These are phyloP conservation scores for Fusarium sp. DNA, from an alignment of 2,329 filamentous ascomycete species.

Conservation along the genomic window DNA sequence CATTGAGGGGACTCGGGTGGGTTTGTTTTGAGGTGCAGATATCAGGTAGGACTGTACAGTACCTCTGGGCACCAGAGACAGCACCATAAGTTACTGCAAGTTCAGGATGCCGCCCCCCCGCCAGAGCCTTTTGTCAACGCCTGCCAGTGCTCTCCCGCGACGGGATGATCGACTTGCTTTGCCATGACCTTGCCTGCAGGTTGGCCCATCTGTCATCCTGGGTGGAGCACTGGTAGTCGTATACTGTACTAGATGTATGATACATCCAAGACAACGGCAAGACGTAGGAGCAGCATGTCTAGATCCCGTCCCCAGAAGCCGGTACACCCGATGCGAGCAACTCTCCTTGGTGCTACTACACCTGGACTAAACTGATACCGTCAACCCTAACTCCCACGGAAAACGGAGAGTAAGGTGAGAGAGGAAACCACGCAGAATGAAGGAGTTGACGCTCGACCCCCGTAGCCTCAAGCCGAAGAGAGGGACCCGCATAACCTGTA, in stretches of 20 bases:
- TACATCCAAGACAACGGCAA: slow-evolving; percentile 25
- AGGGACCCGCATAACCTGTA: slow-evolving; percentile 33
- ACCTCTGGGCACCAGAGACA: slow-evolving; percentile 44
- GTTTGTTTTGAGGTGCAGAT: slow-evolving; percentile 39
- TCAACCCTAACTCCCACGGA: background rate
- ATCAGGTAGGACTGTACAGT: slow-evolving; percentile 44
- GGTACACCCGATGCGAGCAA: background rate
- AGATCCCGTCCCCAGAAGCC: slow-evolving; percentile 9
- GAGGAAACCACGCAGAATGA: background rate
- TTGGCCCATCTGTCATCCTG: slow-evolving; percentile 17
- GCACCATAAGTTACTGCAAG: slow-evolving; percentile 17
- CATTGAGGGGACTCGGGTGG: slow-evolving; percentile 37
- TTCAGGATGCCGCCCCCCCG: slow-evolving; percentile 13
- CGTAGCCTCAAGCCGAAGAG: slow-evolving; percentile 8
- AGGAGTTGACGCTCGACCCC: background rate
- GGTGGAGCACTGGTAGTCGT: slow-evolving; percentile 18
- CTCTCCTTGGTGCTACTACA: background rate
- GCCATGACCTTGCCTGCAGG: slow-evolving; percentile 28
- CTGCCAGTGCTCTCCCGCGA: slow-evolving; percentile 24
- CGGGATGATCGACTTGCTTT: slow-evolving; percentile 34
- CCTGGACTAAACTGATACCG: background rate
- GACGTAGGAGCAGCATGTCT: slow-evolving; percentile 4
- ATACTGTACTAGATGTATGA: slow-evolving; percentile 27
- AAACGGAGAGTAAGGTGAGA: background rate
- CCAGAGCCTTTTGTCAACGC: slow-evolving; percentile 26